These are phyloP conservation scores for Medicago ruthenica DNA, from an alignment of 306 rosid species.

Conservation along the genomic window DNA sequence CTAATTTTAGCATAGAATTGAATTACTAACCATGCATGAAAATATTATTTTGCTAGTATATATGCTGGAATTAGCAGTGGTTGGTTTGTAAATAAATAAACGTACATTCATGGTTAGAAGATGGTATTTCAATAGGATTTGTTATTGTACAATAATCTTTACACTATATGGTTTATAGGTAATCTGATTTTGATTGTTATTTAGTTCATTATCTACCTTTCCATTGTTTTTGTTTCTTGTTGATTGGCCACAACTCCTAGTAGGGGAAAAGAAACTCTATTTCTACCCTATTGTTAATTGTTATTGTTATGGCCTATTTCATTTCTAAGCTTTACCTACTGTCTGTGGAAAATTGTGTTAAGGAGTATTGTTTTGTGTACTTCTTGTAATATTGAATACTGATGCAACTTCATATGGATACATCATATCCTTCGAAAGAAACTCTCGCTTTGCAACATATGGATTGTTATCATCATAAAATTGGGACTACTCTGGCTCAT, in stretches of 20 bases:
- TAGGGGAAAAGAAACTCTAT: conserved; percentile 44
- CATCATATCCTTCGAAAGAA: no score
- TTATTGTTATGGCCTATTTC: conserved; percentile 45
- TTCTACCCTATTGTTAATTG: conserved; percentile 39
- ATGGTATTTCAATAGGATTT: not conserved
- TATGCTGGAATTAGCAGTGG: not conserved
- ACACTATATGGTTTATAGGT: not conserved
- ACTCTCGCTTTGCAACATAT: no score
- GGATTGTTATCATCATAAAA: no score
- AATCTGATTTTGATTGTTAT: not conserved
- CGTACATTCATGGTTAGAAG: not conserved
- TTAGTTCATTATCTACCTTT: conserved; percentile 13
- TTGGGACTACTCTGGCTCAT: no score
- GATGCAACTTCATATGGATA: not conserved
- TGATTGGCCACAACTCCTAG: conserved; percentile 43
- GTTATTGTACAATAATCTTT: conserved; percentile 1
- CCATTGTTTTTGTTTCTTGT: conserved; percentile 46
- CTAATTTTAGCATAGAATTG: conserved; percentile 27
- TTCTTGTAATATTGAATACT: not conserved
- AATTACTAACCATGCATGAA: not conserved
- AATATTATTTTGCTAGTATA: not conserved
- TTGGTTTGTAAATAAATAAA: not conserved
- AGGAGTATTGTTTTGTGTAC: conserved; percentile 28
- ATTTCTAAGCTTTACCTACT: conserved; percentile 47
- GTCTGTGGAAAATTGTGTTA: conserved; percentile 34